Evolutionary conservation across 805 yeast species (phyloP).

Genomic region (Candida berthetii): DNA sequence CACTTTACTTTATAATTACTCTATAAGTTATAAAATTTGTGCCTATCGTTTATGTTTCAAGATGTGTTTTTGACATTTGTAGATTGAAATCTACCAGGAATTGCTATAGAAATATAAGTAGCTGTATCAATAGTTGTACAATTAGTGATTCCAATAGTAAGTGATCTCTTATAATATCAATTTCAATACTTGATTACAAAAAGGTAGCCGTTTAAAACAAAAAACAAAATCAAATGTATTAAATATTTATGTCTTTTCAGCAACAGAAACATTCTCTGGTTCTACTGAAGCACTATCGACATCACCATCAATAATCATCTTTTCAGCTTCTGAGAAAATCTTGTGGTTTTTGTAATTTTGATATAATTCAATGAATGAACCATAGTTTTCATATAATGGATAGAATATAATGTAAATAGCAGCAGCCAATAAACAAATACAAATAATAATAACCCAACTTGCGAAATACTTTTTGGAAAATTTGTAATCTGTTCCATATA

Average conservation of each 20-base stretch:
- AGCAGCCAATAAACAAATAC: conserved; percentile 30
- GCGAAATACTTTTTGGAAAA: conserved; percentile 29
- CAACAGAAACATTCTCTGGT: neutral
- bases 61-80: too few species aligned
- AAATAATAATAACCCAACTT: conserved; percentile 29
- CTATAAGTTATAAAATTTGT: too few species aligned
- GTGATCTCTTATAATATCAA: too few species aligned
- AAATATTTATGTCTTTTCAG: neutral
- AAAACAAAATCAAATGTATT: too few species aligned
- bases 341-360: neutral
- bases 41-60: too few species aligned
- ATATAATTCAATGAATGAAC: neutral
- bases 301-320: neutral
- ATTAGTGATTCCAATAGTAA: too few species aligned
- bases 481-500: conserved; percentile 27
- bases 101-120: too few species aligned
- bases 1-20: too few species aligned
- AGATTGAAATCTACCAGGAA: too few species aligned
- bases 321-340: neutral
- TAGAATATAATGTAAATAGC: conserved; percentile 28
- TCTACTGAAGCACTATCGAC: neutral
- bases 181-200: too few species aligned
- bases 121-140: too few species aligned
- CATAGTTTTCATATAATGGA: conserved; percentile 25
- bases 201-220: too few species aligned